Evolutionary conservation across 768 basidiomycete species (phyloP).

Genomic region (Clitopilus passeckerianus): DNA sequence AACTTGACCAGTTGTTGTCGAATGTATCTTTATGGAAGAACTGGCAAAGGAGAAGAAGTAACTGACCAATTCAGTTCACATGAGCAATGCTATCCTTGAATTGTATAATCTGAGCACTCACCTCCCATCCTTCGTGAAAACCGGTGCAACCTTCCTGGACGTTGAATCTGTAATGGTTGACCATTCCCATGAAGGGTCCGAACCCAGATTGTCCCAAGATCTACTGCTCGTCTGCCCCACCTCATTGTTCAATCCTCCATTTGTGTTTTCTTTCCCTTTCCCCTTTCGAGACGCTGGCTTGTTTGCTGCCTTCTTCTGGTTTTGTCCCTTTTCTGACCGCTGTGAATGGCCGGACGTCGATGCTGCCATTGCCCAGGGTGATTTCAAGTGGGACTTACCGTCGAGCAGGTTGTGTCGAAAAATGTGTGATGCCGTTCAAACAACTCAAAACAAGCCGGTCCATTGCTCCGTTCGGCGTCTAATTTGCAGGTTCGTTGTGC

Average conservation of each 20-base stretch:
- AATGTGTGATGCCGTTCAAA: conserved; percentile 1
- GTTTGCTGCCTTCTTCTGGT: conserved; percentile 15
- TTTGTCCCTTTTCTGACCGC: conserved; percentile 23
- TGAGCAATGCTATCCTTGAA: neutral
- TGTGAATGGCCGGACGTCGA: conserved; percentile 29
- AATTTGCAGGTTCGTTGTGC: neutral
- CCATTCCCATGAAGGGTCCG: conserved; percentile 55
- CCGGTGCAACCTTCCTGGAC: conserved; percentile 58
- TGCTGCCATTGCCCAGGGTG: conserved; percentile 33
- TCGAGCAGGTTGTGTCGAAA: neutral
- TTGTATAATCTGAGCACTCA: conserved; percentile 22
- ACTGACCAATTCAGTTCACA: conserved; percentile 29
- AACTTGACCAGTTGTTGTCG: conserved; percentile 70
- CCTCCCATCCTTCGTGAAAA: conserved; percentile 90
- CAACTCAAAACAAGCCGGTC: neutral
- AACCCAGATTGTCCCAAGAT: conserved; percentile 21
- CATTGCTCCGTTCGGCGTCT: neutral
- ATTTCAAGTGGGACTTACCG: neutral
- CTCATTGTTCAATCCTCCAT: conserved; percentile 6
- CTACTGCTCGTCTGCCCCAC: conserved; percentile 13
- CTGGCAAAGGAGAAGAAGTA: conserved; percentile 88
- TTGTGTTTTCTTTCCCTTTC: conserved; percentile 40
- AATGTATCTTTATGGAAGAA: conserved; percentile 81
- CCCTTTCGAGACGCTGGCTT: conserved; percentile 32
- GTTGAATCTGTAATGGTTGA: conserved; percentile 64